Conservation (phyloP, 257 asterid species). For the Rhazya stricta region DNA sequence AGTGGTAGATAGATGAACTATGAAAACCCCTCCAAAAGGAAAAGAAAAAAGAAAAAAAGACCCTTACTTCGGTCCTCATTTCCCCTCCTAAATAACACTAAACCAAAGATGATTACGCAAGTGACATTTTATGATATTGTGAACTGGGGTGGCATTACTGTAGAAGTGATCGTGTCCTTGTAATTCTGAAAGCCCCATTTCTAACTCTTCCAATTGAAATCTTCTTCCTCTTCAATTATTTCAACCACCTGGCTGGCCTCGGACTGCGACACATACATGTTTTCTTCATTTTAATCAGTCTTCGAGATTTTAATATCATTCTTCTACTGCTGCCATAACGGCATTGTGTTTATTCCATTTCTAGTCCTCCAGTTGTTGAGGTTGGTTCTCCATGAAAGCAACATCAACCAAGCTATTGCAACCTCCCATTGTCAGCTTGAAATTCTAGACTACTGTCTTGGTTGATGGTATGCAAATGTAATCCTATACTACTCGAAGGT, state of each 20-base stretch:
- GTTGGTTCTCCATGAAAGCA: slow-evolving; percentile 41
- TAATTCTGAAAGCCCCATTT: slow-evolving; percentile 12
- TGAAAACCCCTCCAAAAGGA: slow-evolving; percentile 8
- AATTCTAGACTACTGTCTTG: no score
- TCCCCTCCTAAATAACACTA: background rate
- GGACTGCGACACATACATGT: slow-evolving; percentile 36
- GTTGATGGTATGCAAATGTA: no score
- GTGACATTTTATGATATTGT: slow-evolving; percentile 11
- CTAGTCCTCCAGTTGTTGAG: slow-evolving; percentile 34
- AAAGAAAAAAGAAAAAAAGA: slow-evolving; percentile 23
- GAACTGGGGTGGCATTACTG: slow-evolving; percentile 5
- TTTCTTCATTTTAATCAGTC: background rate
- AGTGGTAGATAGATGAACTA: background rate
- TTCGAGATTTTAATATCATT: background rate
- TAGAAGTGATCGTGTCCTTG: background rate
- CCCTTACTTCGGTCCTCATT: slow-evolving; percentile 17
- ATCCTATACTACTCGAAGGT: no score
- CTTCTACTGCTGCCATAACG: slow-evolving; percentile 4
- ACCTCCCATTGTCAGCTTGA: no score
- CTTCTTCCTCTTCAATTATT: slow-evolving; percentile 43
- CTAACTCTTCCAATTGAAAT: slow-evolving; percentile 25
- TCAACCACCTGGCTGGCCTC: slow-evolving; percentile 39
- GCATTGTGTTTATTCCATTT: slow-evolving; percentile 11
- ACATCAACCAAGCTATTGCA: slow-evolving; percentile 29
- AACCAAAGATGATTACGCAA: slow-evolving; percentile 29